Evolutionary conservation across 108 stramenopile genomes (phyloP).

Genomic region (Nitzschia sp.): DNA sequence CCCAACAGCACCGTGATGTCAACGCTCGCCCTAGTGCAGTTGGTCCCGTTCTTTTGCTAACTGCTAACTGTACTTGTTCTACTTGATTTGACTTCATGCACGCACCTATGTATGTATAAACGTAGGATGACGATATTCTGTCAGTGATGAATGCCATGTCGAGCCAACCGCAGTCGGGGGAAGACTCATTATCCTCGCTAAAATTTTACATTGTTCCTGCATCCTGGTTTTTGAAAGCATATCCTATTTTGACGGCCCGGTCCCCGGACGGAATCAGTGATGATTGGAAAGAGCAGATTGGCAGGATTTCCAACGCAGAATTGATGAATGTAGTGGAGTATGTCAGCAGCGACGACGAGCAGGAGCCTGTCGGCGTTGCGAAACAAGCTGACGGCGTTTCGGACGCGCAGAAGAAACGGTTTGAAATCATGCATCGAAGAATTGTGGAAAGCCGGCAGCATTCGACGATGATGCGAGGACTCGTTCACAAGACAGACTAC

Average conservation of each 20-base stretch:
- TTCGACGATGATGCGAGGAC: constrained; percentile 20
- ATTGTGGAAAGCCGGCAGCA: constrained; percentile 6
- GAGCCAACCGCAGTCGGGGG: not conserved
- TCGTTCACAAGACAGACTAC: constrained; percentile 41
- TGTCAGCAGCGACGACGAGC: constrained; percentile 10
- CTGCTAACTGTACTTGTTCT: too few species aligned
- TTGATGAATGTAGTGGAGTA: constrained; percentile 7
- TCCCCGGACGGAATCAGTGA: not conserved
- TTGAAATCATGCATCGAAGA: constrained; percentile 10
- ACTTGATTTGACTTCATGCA: not conserved
- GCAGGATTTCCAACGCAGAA: constrained; percentile 26
- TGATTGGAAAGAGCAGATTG: constrained; percentile 31
- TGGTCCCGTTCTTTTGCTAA: too few species aligned
- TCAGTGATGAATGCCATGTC: constrained; percentile 48
- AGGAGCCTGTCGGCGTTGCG: not conserved
- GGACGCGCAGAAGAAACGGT: constrained; percentile 17
- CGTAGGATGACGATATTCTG: constrained; percentile 49
- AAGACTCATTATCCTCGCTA: constrained; percentile 1
- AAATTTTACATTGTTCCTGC: constrained; percentile 46
- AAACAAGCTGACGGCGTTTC: not conserved
- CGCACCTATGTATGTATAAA: not conserved
- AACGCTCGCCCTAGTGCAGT: too few species aligned
- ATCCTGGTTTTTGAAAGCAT: constrained; percentile 47
- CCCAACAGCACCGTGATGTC: too few species aligned
- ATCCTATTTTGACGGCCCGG: constrained; percentile 22